Percentiles rank a stretch among this genome's conserved stretches.
Conservation (phyloP, 2,329 filamentous ascomycete genomes). For the Hypoxylon sp. region DNA sequence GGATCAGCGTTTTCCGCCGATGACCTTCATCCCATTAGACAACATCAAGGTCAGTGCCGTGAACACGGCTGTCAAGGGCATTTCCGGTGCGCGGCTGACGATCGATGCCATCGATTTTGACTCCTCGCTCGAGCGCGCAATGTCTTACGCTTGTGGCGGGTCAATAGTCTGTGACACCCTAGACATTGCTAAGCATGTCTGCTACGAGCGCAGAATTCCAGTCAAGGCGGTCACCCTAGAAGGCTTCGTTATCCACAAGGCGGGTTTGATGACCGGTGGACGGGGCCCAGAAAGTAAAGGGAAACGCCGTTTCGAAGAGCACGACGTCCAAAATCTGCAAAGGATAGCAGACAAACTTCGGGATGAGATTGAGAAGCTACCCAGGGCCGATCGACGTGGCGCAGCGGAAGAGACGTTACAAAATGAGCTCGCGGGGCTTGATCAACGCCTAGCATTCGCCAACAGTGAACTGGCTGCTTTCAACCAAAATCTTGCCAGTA, state of each 20-base stretch:
- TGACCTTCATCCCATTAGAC: slow-evolving; percentile 96
- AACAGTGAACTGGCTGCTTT: slow-evolving; percentile 84
- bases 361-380: slow-evolving; percentile 83
- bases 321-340: slow-evolving; percentile 88
- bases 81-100: slow-evolving; percentile 87
- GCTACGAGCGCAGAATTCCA: slow-evolving; percentile 85
- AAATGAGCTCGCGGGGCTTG: slow-evolving; percentile 83
- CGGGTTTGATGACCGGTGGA: slow-evolving; percentile 96
- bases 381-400: slow-evolving; percentile 81
- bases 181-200: slow-evolving; percentile 88
- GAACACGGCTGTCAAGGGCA: slow-evolving; percentile 91
- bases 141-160: slow-evolving; percentile 94
- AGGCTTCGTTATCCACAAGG: slow-evolving; percentile 97
- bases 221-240: slow-evolving; percentile 96
- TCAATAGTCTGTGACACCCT: slow-evolving; percentile 94
- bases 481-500: slow-evolving; percentile 86
- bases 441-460: slow-evolving; percentile 79
- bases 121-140: slow-evolving; percentile 86
- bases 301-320: slow-evolving; percentile 88
- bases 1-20: slow-evolving; percentile 86
- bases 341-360: slow-evolving; percentile 81
- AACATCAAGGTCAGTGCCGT: slow-evolving; percentile 96
- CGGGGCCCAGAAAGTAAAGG: slow-evolving; percentile 82
- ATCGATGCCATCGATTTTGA: slow-evolving; percentile 98
- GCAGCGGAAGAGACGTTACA: slow-evolving; percentile 85